Conservation (phyloP, 1,284 basidiomycete genomes). For the Papiliotrema laurentii region DNA sequence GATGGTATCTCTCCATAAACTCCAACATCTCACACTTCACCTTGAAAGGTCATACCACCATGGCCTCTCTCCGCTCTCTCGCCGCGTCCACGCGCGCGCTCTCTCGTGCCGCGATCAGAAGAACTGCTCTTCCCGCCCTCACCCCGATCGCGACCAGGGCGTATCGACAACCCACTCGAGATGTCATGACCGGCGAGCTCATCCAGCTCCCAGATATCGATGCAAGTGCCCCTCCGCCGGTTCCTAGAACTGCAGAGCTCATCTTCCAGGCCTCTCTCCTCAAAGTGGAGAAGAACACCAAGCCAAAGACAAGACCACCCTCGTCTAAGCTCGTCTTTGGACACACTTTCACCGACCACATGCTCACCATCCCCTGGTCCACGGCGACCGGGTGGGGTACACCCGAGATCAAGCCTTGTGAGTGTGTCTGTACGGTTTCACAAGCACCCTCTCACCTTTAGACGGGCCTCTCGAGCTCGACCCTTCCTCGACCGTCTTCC, state of each 20-base stretch:
- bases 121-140: not conserved
- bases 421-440: slow-evolving; percentile 10
- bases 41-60: not conserved
- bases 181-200: slow-evolving; percentile 53
- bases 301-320: slow-evolving; percentile 46
- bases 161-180: slow-evolving; percentile 24
- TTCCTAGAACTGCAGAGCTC: slow-evolving; percentile 1
- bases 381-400: slow-evolving; percentile 69
- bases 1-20: not conserved
- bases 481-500: slow-evolving; percentile 82
- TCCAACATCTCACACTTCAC: not conserved
- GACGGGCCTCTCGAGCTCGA: slow-evolving; percentile 71
- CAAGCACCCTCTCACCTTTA: slow-evolving; percentile 32
- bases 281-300: slow-evolving; percentile 53
- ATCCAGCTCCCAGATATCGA: slow-evolving; percentile 51
- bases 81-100: not conserved
- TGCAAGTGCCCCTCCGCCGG: slow-evolving; percentile 28
- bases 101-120: not conserved
- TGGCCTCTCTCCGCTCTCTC: not conserved
- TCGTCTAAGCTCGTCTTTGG: slow-evolving; percentile 52
- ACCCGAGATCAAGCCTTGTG: slow-evolving; percentile 80
- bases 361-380: slow-evolving; percentile 82
- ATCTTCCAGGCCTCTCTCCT: slow-evolving; percentile 49
- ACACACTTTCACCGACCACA: slow-evolving; percentile 75
- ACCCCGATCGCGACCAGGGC: not conserved